Conservation (phyloP, 352 stramenopile species). For the Phytopythium chamaehyphon region DNA sequence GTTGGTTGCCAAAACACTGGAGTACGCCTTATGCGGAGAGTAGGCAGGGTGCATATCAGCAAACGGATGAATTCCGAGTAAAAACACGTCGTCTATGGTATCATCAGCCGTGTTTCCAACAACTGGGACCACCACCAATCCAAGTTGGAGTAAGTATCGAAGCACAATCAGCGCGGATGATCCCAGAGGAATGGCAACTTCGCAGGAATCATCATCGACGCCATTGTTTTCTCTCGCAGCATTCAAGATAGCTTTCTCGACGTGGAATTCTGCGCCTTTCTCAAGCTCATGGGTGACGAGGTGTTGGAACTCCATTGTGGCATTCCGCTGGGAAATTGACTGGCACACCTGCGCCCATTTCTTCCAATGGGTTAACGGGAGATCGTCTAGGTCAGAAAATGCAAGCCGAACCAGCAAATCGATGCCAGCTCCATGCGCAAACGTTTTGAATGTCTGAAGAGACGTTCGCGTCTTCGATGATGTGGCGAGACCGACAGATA, state of each 20-base stretch:
- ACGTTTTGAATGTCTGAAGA: constrained; percentile 16
- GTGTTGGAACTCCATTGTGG: constrained; percentile 30
- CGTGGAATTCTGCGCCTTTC: constrained; percentile 19
- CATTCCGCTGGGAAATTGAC: constrained; percentile 29
- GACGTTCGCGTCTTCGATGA: constrained; percentile 5
- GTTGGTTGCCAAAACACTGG: constrained; percentile 36
- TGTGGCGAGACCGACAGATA: constrained; percentile 11
- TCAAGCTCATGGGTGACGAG: constrained; percentile 42
- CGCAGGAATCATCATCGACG: neutral
- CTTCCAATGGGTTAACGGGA: constrained; percentile 12
- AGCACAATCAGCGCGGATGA: constrained; percentile 30
- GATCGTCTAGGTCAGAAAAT: constrained; percentile 16
- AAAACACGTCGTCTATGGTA: constrained; percentile 29
- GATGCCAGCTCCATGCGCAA: constrained; percentile 36
- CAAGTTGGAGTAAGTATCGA: constrained; percentile 49
- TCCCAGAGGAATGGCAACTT: constrained; percentile 20
- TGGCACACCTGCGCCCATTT: constrained; percentile 24
- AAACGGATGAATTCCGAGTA: constrained; percentile 38
- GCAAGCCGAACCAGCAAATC: constrained; percentile 42
- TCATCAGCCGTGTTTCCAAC: constrained; percentile 5
- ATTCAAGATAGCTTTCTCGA: constrained; percentile 18
- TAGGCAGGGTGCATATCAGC: constrained; percentile 21
- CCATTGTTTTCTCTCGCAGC: constrained; percentile 6
- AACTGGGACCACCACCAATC: constrained; percentile 35
- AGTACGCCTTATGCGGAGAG: constrained; percentile 44